Evolutionary conservation across 2,329 filamentous ascomycete genomes (phyloP).

Genomic region (Exophiala sideris): DNA sequence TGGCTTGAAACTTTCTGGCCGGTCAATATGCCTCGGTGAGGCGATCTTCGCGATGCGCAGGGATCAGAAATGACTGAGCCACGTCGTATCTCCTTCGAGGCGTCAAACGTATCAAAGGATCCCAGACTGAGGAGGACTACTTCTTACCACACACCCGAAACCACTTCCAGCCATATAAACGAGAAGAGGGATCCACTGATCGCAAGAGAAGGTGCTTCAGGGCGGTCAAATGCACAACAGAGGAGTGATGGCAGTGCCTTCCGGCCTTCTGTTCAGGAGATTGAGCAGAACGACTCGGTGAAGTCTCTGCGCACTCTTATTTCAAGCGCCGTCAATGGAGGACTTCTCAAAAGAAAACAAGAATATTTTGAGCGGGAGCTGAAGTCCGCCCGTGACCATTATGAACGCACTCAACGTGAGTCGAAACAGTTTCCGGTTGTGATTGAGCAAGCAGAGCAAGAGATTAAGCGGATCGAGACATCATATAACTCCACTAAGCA

Average conservation of each 20-base stretch:
- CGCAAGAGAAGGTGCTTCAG: background rate
- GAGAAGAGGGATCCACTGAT: background rate
- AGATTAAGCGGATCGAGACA: constrained; percentile 1
- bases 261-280: too few species aligned
- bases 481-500: constrained; percentile 1
- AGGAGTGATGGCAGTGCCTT: background rate
- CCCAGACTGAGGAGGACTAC: constrained; percentile 6
- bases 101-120: background rate
- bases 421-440: constrained; percentile 9
- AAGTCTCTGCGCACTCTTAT: constrained; percentile 1
- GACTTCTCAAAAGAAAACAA: background rate
- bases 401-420: constrained; percentile 3
- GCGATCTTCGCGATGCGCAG: background rate
- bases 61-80: background rate
- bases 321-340: background rate
- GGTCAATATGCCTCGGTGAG: too few species aligned
- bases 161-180: background rate
- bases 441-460: constrained; percentile 8
- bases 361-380: background rate
- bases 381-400: background rate
- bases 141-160: background rate
- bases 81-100: background rate
- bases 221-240: background rate
- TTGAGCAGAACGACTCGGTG: background rate
- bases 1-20: too few species aligned